Evolutionary conservation across 1,139 yeast species (phyloP), one percentile per base, ranked within the genome.

Genomic region (Kazachstania sp.): DNA sequence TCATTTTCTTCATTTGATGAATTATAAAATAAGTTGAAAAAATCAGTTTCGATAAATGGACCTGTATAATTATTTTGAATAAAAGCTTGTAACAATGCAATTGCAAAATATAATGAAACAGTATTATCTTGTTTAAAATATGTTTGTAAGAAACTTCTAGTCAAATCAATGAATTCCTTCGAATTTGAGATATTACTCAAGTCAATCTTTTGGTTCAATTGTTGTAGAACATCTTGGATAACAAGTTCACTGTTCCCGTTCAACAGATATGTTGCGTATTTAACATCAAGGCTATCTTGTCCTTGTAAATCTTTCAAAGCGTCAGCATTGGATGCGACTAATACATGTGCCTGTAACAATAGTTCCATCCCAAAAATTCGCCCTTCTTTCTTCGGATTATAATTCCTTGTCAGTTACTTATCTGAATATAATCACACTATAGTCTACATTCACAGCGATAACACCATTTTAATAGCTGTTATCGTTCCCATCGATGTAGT

Each of bases 1-100:
- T 34, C 34, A 15, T 3, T 32, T 2, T 39, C 42, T 2, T 23
- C 32, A 6, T 41, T n/a, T 8, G 11, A 15, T 9, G 16, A 2
- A 11, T 18, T 7, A 34, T 47, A 70, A 2, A 58, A 26, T 8
- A 49, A 52, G 1, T 71, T 68, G 2, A 63, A 58, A 2, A 71
- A 59, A 3, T 66, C 67, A 36, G 70, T 59, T 0, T 72, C 71
- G 0, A 80, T 61, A 26, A 74, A 73, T 1, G 97, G 97, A 3
- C 97, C 97, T 0, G 96, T 86, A 61, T 75, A 86, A 62, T 90
- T 90, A 46, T 77, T 67, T 61, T 87, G 95, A 20, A 85, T 68
- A 60, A 84, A 90, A 1, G 77, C 63, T 59, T 87, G 88, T 36
- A 87, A 68, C 4, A 79, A 68, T 1, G 83, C 73, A 47, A 83